Evolutionary conservation across 1,139 yeast species (phyloP).

Genomic region (Protomyces pachydermus): DNA sequence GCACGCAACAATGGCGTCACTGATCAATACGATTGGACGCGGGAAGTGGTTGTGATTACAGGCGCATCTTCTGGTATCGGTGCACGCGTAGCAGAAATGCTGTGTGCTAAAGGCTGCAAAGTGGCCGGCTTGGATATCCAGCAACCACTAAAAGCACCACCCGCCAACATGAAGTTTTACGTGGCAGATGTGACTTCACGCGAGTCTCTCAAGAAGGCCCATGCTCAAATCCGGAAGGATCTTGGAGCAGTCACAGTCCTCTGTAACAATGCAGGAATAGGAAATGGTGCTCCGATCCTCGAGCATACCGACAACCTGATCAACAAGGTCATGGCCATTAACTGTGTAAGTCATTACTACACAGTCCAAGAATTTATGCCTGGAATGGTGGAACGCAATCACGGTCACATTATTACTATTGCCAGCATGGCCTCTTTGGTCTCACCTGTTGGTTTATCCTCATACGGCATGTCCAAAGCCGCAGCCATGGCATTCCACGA

Average conservation of each 20-base stretch:
- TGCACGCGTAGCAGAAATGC: constrained; percentile 49
- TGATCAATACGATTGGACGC: constrained; percentile 18
- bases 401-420: constrained; percentile 78
- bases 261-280: constrained; percentile 78
- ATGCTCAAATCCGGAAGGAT: constrained; percentile 34
- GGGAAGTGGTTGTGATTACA: constrained; percentile 64
- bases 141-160: constrained; percentile 40
- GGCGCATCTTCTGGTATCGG: constrained; percentile 84
- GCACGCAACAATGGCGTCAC: constrained; percentile 19
- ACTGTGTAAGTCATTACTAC: constrained; percentile 66
- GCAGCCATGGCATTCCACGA: constrained; percentile 82
- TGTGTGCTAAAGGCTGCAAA: constrained; percentile 44
- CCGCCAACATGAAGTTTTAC: constrained; percentile 45
- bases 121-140: constrained; percentile 63
- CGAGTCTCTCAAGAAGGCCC: constrained; percentile 43
- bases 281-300: constrained; percentile 50
- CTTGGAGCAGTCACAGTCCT: constrained; percentile 62
- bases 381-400: constrained; percentile 51
- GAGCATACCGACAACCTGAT: constrained; percentile 45
- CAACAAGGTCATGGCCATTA: constrained; percentile 52
- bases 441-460: constrained; percentile 37
- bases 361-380: constrained; percentile 70
- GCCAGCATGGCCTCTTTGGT: constrained; percentile 75
- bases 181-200: constrained; percentile 63
- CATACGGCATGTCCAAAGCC: constrained; percentile 86